Conservation (phyloP, 2,329 filamentous ascomycete genomes). For the Biscogniauxia mediterranea region DNA sequence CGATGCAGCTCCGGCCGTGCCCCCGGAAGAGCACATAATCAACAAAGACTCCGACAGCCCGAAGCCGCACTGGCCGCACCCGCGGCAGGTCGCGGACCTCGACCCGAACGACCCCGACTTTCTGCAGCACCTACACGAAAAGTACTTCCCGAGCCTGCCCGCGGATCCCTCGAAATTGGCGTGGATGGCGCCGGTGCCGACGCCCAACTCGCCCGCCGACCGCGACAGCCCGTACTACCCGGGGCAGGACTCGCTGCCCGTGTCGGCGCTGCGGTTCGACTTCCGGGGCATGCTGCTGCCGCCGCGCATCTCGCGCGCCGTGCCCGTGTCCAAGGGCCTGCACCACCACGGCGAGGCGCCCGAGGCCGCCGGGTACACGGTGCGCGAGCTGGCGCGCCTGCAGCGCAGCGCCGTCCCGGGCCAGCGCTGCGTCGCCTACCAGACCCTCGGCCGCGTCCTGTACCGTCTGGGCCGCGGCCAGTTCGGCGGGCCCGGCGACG, state of each 20-base stretch:
- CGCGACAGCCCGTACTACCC: conserved; percentile 80
- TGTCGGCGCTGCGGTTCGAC: conserved; percentile 82
- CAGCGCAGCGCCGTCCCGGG: conserved; percentile 79
- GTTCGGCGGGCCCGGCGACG: conserved; percentile 64
- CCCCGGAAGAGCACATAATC: conserved; percentile 19
- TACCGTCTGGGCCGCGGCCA: conserved; percentile 76
- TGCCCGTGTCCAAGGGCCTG: conserved; percentile 76
- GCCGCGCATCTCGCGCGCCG: conserved; percentile 68
- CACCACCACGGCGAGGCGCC: conserved; percentile 94
- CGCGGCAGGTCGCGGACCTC: conserved; percentile 62
- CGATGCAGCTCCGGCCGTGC: conserved; percentile 4
- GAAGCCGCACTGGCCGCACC: conserved; percentile 60
- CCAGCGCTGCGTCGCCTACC: conserved; percentile 88
- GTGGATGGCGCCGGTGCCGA: conserved; percentile 80
- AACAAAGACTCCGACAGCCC: conserved; percentile 15
- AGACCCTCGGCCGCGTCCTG: conserved; percentile 81
- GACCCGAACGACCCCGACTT: conserved; percentile 83
- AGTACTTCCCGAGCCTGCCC: conserved; percentile 89
- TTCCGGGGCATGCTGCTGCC: conserved; percentile 80
- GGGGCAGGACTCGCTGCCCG: conserved; percentile 65
- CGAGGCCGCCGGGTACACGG: conserved; percentile 90
- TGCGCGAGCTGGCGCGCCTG: conserved; percentile 79
- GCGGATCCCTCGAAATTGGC: conserved; percentile 82
- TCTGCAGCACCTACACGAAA: conserved; percentile 77
- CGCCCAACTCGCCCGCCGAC: conserved; percentile 62